Conservation (phyloP, 2,329 filamentous ascomycete species). For the Cytospora chrysosperma region DNA sequence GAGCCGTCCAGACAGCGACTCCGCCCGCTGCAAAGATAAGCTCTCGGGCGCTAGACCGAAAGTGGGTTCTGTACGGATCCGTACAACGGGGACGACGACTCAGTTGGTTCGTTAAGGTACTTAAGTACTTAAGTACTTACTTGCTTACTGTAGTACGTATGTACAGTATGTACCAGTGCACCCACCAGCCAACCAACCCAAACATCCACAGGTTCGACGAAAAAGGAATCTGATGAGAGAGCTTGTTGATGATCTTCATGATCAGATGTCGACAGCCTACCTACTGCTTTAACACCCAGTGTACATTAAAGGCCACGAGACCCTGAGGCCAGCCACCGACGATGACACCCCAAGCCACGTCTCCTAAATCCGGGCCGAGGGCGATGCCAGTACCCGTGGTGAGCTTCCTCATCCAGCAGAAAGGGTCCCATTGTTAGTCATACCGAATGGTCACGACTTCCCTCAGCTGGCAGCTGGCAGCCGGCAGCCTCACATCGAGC, state of each 20-base stretch:
- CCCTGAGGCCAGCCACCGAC: not conserved
- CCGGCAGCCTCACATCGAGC: too few species aligned
- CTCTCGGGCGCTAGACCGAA: not conserved
- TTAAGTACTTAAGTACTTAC: too few species aligned
- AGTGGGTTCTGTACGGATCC: not conserved
- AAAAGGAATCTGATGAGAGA: not conserved
- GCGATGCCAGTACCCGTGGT: not conserved
- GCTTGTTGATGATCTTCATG: too few species aligned
- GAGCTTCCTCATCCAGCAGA: not conserved
- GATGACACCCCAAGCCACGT: not conserved
- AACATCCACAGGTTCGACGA: not conserved
- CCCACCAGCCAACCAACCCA: too few species aligned
- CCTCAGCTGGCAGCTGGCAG: not conserved
- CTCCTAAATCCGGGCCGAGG: not conserved
- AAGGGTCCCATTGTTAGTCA: not conserved
- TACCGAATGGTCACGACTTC: not conserved
- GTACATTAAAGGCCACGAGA: too few species aligned
- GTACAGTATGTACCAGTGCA: too few species aligned
- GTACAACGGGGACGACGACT: not conserved
- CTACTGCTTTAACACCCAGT: too few species aligned
- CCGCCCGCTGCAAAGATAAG: not conserved
- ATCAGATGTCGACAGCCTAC: too few species aligned
- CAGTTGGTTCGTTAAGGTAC: too few species aligned
- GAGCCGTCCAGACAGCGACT: too few species aligned
- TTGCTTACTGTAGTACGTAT: too few species aligned